Percentiles rank a stretch among this genome's conserved stretches.
These are phyloP conservation scores for Ilyonectria sp. DNA, from an alignment of 2,329 filamentous ascomycete genomes.

Conservation along the genomic window DNA sequence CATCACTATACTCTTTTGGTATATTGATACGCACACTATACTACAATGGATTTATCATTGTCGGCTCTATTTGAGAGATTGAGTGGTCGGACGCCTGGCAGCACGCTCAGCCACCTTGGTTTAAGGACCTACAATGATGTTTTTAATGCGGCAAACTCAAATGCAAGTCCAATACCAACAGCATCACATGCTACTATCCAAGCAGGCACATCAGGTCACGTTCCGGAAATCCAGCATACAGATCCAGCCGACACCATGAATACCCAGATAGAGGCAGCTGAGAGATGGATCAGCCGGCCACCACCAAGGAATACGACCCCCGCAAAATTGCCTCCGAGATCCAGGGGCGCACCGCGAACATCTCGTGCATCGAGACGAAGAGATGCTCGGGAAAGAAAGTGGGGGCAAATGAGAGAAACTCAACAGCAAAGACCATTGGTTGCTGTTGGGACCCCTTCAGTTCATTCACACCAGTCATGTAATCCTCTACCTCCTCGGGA, in stretches of 20 bases:
- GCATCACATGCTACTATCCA: not conserved
- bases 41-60: not conserved
- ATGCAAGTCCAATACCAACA: not conserved
- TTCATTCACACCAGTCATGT: not conserved
- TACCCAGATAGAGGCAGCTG: too few species aligned
- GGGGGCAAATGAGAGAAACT: constrained; percentile 8
- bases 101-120: constrained; percentile 4
- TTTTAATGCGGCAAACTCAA: constrained; percentile 16
- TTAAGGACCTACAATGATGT: constrained; percentile 19
- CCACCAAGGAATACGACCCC: not conserved
- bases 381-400: constrained; percentile 17
- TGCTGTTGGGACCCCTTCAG: not conserved
- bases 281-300: too few species aligned
- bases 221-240: not conserved
- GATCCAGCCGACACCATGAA: not conserved
- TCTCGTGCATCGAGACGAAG: constrained; percentile 5
- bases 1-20: not conserved
- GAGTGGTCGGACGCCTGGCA: not conserved
- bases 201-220: constrained; percentile 1
- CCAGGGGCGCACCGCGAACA: not conserved
- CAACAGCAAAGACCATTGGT: constrained; percentile 3
- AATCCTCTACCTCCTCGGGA: not conserved
- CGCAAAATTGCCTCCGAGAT: not conserved
- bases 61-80: constrained; percentile 16
- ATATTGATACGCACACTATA: constrained; percentile 3